phyloP scores from a whole-genome alignment of 441 rosid genomes.

The Populus hybrid region DNA sequence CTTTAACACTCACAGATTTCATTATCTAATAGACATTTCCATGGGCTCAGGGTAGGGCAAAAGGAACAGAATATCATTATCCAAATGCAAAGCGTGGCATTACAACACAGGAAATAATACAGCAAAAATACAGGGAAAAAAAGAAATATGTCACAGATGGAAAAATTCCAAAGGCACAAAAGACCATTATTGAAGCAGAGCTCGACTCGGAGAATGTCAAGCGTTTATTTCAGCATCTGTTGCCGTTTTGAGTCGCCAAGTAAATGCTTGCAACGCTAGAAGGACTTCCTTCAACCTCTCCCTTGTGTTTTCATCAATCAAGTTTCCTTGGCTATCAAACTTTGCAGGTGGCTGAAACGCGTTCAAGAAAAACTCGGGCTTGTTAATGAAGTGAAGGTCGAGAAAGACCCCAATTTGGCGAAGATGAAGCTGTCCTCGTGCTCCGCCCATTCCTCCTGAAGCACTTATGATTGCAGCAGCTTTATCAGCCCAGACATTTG shows the following conservation, averaged over 20 bases:
- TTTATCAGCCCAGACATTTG: conserved; percentile 46
- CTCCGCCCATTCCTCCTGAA: conserved; percentile 33
- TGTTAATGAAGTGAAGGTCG: conserved; percentile 52
- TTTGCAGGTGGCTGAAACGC: neutral
- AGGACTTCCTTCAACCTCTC: neutral
- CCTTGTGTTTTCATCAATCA: neutral
- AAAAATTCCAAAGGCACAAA: too few relatives aligned
- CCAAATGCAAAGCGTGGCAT: too few relatives aligned
- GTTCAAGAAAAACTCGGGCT: neutral
- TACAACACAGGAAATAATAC: too few relatives aligned
- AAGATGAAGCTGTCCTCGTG: conserved; percentile 29
- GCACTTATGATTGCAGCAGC: conserved; percentile 44
- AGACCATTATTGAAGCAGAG: too few relatives aligned
- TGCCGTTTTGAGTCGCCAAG: neutral
- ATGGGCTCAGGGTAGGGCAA: too few relatives aligned
- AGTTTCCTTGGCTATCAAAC: neutral
- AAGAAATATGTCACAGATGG: too few relatives aligned
- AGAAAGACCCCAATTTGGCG: neutral
- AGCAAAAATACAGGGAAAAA: too few relatives aligned
- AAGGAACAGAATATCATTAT: too few relatives aligned
- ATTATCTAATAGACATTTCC: too few relatives aligned
- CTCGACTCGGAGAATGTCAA: too few relatives aligned
- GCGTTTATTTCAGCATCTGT: too few relatives aligned
- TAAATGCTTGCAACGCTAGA: neutral
- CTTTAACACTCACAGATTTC: too few relatives aligned